These are phyloP conservation scores for Ceratobasidium sp. DNA, from an alignment of 1,284 basidiomycete species.

Conservation along the genomic window DNA sequence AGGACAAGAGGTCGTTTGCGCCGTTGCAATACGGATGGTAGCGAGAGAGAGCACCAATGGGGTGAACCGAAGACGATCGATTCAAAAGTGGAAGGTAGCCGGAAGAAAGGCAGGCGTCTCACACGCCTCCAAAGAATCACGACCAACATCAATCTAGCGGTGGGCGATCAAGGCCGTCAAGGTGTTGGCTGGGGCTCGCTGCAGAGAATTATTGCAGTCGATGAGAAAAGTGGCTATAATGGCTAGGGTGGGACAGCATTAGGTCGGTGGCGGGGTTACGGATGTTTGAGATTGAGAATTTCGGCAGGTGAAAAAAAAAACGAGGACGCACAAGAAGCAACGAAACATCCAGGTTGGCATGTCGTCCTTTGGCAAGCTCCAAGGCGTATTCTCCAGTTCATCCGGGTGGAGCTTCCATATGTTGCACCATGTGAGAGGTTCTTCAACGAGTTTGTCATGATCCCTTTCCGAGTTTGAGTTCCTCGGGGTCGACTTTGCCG, in stretches of 20 bases:
- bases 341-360: constrained; percentile 32
- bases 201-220: constrained; percentile 23
- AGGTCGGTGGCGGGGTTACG: no score
- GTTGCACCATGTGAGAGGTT: constrained; percentile 32
- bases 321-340: constrained; percentile 22
- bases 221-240: constrained; percentile 43
- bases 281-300: neutral
- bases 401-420: constrained; percentile 28
- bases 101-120: constrained; percentile 14
- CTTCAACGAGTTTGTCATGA: neutral
- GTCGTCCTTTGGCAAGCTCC: constrained; percentile 33
- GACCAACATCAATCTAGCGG: neutral
- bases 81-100: constrained; percentile 9
- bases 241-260: constrained; percentile 40
- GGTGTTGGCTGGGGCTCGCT: constrained; percentile 19
- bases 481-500: neutral
- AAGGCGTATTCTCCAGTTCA: constrained; percentile 27
- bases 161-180: constrained; percentile 34
- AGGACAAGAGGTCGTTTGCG: constrained; percentile 27
- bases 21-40: constrained; percentile 15
- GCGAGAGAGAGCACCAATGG: constrained; percentile 28
- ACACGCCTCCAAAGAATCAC: neutral
- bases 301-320: neutral
- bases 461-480: no score
- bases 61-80: constrained; percentile 44